Evolutionary conservation across 78 protist genomes (phyloP).

Genomic region (Protostelium mycophagum): DNA sequence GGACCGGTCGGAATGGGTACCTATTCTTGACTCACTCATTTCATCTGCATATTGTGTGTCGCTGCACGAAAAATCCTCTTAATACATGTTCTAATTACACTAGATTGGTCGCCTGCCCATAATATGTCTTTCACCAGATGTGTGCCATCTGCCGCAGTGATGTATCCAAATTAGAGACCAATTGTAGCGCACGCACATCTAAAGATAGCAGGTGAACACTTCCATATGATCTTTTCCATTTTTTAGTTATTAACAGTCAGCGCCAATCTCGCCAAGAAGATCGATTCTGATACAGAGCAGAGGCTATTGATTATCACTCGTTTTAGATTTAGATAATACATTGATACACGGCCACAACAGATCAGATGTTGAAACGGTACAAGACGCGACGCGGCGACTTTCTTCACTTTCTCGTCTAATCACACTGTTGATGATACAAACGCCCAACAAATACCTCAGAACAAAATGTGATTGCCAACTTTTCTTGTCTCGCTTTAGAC

Average conservation of each 20-base stretch:
- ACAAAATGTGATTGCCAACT: no score
- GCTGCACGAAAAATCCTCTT: no score
- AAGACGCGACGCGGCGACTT: no score
- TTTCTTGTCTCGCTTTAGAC: no score
- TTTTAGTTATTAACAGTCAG: constrained; percentile 29
- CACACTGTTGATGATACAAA: no score
- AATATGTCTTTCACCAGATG: constrained; percentile 28
- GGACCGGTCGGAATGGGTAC: background rate
- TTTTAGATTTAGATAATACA: constrained; percentile 46
- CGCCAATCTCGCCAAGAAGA: constrained; percentile 19
- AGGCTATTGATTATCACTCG: constrained; percentile 29
- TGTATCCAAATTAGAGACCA: background rate
- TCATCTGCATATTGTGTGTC: no score
- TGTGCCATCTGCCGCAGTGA: constrained; percentile 52
- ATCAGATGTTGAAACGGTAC: background rate
- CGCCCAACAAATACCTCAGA: no score
- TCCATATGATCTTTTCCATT: constrained; percentile 18
- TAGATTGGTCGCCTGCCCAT: constrained; percentile 4
- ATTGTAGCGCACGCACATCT: background rate
- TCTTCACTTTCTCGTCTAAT: background rate
- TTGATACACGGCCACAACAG: constrained; percentile 47
- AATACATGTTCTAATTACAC: background rate
- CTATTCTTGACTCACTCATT: no score
- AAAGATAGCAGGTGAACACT: background rate
- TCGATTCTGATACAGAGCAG: constrained; percentile 25